Conservation (phyloP, 2,329 filamentous ascomycete genomes). For the Microdochium trichocladiopsis region DNA sequence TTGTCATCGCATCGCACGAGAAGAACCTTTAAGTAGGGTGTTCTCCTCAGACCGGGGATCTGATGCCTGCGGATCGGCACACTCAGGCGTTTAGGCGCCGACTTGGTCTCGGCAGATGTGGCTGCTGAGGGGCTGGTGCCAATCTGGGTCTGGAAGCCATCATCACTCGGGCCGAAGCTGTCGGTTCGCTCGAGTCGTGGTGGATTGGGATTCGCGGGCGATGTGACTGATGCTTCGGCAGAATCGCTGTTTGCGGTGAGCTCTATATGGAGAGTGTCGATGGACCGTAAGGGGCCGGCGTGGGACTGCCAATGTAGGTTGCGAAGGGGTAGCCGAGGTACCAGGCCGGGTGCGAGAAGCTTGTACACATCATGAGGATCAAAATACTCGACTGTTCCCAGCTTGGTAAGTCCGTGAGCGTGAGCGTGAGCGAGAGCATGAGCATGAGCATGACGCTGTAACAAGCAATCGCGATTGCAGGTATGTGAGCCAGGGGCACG, state of each 20-base stretch:
- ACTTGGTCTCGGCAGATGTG: slow-evolving; percentile 24
- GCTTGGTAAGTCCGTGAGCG: slow-evolving; percentile 11
- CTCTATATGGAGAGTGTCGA: slow-evolving; percentile 86
- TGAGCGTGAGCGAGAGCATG: too few relatives aligned
- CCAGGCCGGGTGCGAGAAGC: slow-evolving; percentile 69
- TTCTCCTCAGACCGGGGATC: slow-evolving; percentile 86
- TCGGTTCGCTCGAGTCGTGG: background rate
- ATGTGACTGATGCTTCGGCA: slow-evolving; percentile 17
- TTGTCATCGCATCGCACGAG: slow-evolving; percentile 92
- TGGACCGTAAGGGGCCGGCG: slow-evolving; percentile 82
- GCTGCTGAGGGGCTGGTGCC: slow-evolving; percentile 27
- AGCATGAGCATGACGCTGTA: too few relatives aligned
- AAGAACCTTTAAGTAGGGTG: slow-evolving; percentile 87
- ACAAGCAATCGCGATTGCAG: background rate
- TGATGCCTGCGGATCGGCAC: slow-evolving; percentile 69
- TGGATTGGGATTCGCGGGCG: slow-evolving; percentile 14
- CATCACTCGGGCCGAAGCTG: slow-evolving; percentile 28
- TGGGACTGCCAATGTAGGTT: slow-evolving; percentile 98
- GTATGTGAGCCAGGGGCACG: slow-evolving; percentile 6
- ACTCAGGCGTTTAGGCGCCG: slow-evolving; percentile 23
- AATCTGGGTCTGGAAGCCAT: slow-evolving; percentile 55
- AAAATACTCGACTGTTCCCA: slow-evolving; percentile 76
- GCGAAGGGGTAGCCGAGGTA: slow-evolving; percentile 73
- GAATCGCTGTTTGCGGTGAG: slow-evolving; percentile 50
- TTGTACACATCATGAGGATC: slow-evolving; percentile 88